Evolutionary conservation across 345 rosid genomes (phyloP), one percentile per base, ranked within the genome.

Genomic region (Punica granatum): DNA sequence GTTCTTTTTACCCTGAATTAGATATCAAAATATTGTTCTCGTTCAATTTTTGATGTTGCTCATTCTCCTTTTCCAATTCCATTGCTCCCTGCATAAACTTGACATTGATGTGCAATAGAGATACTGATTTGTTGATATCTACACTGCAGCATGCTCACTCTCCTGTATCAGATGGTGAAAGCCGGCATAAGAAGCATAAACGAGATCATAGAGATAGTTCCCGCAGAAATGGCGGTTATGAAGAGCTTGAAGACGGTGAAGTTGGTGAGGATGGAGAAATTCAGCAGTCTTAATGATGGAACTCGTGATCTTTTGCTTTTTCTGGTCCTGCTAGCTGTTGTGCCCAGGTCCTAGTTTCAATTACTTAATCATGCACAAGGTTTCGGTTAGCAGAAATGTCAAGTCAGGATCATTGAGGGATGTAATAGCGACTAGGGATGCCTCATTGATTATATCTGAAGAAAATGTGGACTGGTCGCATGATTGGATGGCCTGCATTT

Each of bases 181-280:
- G 74, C 58, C 77, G 89, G 71, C 93, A 86, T 76, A 94, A 78
- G 75, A 88, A 77, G 74, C 89, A 77, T 72, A 89, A 84, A 73
- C 89, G 89, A 75, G 99, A 91, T 31, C 86, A 90, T 63, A 77
- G 86, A 26, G 93, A 88, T 64, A 71, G 88, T 67, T 72, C 86
- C 43, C 91, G 92, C 25, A 78, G 90, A 79, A 78, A 75, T 82
- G 78, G 89, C 1, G 88, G 83, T 61, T 56, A 85, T 60, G 95
- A 91, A 1, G 97, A 94, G 68, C 86, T 95, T 41, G 98, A 92
- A 75, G 99, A 95, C 80, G 99, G 99, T 43, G 98, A 94, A 72
- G 78, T 94, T 53, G 98, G 98, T 18, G 93, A 86, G 69, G 98
- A 90, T 56, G 96, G 96, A 41, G 99, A 95, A 81, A 88, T 89